phyloP scores from a whole-genome alignment of 2,329 filamentous ascomycete genomes.

The Boeremia exigua region DNA sequence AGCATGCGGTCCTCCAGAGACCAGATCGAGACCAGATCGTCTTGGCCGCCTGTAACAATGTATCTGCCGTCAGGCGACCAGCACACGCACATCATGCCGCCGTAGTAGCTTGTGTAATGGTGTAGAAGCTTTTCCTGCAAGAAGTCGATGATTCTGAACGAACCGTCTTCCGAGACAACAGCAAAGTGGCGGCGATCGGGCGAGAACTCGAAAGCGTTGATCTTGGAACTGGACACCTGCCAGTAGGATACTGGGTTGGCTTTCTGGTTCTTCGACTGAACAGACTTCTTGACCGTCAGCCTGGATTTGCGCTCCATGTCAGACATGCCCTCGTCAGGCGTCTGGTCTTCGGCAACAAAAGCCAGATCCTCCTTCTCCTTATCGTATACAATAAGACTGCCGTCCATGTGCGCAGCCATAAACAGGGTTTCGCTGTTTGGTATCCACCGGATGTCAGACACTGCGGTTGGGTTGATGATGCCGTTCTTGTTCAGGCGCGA shows the following conservation, averaged over 20 bases:
- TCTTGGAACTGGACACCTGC: slow-evolving; percentile 89
- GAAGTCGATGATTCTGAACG: slow-evolving; percentile 88
- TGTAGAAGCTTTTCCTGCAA: slow-evolving; percentile 89
- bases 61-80: slow-evolving; percentile 99
- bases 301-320: slow-evolving; percentile 47
- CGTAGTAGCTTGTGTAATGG: slow-evolving; percentile 90
- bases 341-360: slow-evolving; percentile 71
- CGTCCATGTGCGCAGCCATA: slow-evolving; percentile 89
- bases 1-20: slow-evolving; percentile 81
- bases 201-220: slow-evolving; percentile 91
- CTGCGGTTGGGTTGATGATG: slow-evolving; percentile 82
- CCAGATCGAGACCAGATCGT: slow-evolving; percentile 97
- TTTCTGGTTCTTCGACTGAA: slow-evolving; percentile 92
- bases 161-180: slow-evolving; percentile 89
- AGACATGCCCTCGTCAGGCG: slow-evolving; percentile 32
- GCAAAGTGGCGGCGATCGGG: slow-evolving; percentile 87
- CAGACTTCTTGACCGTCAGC: slow-evolving; percentile 84
- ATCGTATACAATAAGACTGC: slow-evolving; percentile 90
- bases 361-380: slow-evolving; percentile 92
- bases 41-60: slow-evolving; percentile 91
- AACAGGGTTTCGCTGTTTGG: slow-evolving; percentile 94
- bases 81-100: slow-evolving; percentile 88
- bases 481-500: slow-evolving; percentile 97
- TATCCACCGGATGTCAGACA: slow-evolving; percentile 90
- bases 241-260: slow-evolving; percentile 89